Conservation (phyloP, 805 yeast genomes). For the Starmera quercuum region DNA sequence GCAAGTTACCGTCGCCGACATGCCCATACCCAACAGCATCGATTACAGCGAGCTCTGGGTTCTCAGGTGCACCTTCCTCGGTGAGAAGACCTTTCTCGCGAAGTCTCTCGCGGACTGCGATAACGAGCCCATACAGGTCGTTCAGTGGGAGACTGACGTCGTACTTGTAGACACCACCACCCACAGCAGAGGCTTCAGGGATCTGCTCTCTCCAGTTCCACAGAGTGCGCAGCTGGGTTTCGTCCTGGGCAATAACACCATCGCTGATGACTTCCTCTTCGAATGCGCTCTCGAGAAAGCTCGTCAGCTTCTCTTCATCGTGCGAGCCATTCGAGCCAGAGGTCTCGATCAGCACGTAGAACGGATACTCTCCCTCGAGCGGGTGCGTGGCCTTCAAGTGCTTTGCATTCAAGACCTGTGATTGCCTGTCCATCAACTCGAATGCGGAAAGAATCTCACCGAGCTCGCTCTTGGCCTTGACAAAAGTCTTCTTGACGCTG, state of each 20-base stretch:
- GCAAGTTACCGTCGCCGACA: conserved; percentile 95
- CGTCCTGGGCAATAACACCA: conserved; percentile 95
- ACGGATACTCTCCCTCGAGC: conserved; percentile 75
- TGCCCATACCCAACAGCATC: conserved; percentile 97
- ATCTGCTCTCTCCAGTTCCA: conserved; percentile 97
- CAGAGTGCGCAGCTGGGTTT: conserved; percentile 69
- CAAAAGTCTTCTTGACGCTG: conserved; percentile 76
- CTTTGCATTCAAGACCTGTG: conserved; percentile 55
- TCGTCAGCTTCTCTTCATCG: conserved; percentile 83
- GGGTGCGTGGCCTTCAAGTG: conserved; percentile 66
- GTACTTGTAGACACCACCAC: conserved; percentile 95
- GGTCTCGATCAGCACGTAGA: conserved; percentile 87
- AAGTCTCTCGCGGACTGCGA: conserved; percentile 62
- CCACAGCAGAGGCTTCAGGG: conserved; percentile 78
- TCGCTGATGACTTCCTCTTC: conserved; percentile 80
- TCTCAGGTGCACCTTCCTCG: too few relatives aligned
- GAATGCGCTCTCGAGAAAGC: conserved; percentile 77
- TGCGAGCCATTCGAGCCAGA: conserved; percentile 94
- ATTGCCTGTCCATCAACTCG: conserved; percentile 82
- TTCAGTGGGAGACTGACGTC: conserved; percentile 88
- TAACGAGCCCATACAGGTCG: conserved; percentile 75
- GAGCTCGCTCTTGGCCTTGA: conserved; percentile 67
- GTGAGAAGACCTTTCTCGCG: conserved; percentile 50
- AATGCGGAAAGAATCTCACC: conserved; percentile 87
- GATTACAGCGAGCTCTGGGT: conserved; percentile 69